Base-by-base conservation (phyloP, 495 filamentous ascomycete genomes). In the Penicillium steckii region DNA sequence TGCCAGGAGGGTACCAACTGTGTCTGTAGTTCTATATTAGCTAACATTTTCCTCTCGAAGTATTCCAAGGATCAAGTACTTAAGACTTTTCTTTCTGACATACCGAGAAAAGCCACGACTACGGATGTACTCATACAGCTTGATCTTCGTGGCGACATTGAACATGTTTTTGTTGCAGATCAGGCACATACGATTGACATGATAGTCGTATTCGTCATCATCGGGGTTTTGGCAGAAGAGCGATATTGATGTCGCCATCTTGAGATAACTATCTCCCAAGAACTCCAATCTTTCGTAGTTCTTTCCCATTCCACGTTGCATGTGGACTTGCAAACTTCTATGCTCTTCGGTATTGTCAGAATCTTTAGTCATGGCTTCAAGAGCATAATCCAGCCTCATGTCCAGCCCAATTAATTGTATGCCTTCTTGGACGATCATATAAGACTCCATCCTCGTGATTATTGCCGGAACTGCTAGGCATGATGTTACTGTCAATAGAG, bases 281-380 rank as follows among this genome's bases (percentile, higher is more conserved):
- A 97, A 95, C 52, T 98, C 94, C 1, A 97, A 83, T 22, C 94
- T 83, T 68, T 98, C 94, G 60, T 98, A 98, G 57, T 97, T 97
- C 48, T 86, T 90, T 9, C 93, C 94, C 94, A 97, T 98, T 23
- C 94, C 94, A 51, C 81, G 72, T 57, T 90, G 88, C 19, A 90
- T 76, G 55, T 93, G 88, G 33, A 94, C 70, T 50, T 88, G 82
- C 50, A 86, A 79, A 10, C 72, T 74, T 8, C 76, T 76, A 51
- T 91, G 86, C 41, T 96, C 91, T 27, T 89, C 89, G 2, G 85
- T 86, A 57, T 96, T 95, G 59, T 96, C 90, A 7, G 90, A 91
- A 61, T 97, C 91, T 61, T 98, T 97, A 1, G 94, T 98, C 23
- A 97, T 76, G 1, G 94, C 91, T 61, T 97, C 95, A 1, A 98